phyloP scores from a whole-genome alignment of 2,329 filamentous ascomycete genomes.

The Cladosporium oxysporum region DNA sequence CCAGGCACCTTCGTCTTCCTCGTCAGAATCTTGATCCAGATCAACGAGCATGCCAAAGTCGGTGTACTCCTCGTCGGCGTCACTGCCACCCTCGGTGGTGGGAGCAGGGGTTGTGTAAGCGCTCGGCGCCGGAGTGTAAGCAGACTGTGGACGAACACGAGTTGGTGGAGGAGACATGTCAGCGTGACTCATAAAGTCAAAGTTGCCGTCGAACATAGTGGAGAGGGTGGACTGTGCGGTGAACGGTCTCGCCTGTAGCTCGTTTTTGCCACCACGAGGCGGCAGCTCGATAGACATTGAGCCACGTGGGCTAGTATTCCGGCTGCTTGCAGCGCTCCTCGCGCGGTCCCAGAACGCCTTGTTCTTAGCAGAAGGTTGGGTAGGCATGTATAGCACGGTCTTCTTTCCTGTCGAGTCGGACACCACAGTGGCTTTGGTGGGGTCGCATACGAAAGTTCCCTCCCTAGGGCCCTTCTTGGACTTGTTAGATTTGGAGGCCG shows the following conservation, averaged over 20 bases:
- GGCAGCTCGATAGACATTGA: conserved; percentile 22
- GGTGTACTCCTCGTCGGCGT: conserved; percentile 17
- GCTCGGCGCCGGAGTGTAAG: conserved; percentile 5
- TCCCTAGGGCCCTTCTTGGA: conserved; percentile 26
- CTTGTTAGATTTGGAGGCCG: conserved; percentile 25
- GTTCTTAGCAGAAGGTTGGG: conserved; percentile 26
- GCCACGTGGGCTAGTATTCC: conserved; percentile 35
- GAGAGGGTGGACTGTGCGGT: conserved; percentile 38
- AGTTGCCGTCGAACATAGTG: conserved; percentile 38
- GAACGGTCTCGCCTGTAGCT: conserved; percentile 30
- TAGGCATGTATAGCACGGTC: conserved; percentile 26
- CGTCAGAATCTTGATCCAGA: conserved; percentile 41
- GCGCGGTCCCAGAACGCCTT: conserved; percentile 37
- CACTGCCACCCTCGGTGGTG: conserved; percentile 13
- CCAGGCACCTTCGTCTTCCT: conserved; percentile 47
- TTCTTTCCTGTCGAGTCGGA: conserved; percentile 24
- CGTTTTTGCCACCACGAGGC: conserved; percentile 9
- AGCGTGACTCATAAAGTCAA: conserved; percentile 42
- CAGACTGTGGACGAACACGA: not conserved
- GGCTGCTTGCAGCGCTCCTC: conserved; percentile 30
- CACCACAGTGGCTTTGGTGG: conserved; percentile 27
- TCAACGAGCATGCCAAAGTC: conserved; percentile 20
- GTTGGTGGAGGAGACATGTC: conserved; percentile 42
- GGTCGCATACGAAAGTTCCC: conserved; percentile 34
- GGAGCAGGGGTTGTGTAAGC: conserved; percentile 15